Conservation (phyloP, 2,329 filamentous ascomycete species). For the Pestalotiopsis sp. region DNA sequence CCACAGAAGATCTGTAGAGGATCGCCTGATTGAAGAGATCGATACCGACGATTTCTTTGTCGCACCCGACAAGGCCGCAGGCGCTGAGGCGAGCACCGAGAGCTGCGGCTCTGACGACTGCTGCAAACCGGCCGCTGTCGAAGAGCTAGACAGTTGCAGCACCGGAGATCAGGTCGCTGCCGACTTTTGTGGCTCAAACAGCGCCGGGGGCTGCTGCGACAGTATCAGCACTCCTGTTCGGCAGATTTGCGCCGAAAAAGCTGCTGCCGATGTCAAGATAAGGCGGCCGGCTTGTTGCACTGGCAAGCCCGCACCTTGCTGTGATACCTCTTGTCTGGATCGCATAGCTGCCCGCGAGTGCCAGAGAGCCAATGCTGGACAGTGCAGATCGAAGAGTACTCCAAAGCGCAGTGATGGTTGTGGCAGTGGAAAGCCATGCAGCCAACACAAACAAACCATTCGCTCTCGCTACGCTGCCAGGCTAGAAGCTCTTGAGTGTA, state of each 20-base stretch:
- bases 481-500: conserved; percentile 53
- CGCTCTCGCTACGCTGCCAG: conserved; percentile 41
- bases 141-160: background rate
- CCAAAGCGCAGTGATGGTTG: background rate
- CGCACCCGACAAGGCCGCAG: no score
- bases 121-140: background rate
- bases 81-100: no score
- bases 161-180: background rate
- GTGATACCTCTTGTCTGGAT: background rate
- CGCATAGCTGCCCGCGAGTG: background rate
- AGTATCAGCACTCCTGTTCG: background rate
- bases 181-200: background rate
- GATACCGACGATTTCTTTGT: no score
- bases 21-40: no score
- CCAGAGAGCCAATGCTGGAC: background rate
- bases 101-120: background rate
- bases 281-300: background rate
- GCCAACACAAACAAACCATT: conserved; percentile 37
- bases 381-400: background rate
- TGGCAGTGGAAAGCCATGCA: conserved; percentile 29
- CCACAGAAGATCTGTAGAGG: no score
- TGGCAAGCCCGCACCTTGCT: background rate
- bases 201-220: background rate
- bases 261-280: background rate
- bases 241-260: background rate